Base-by-base conservation (phyloP, 441 rosid species). In the Macaranga tanarius region DNA sequence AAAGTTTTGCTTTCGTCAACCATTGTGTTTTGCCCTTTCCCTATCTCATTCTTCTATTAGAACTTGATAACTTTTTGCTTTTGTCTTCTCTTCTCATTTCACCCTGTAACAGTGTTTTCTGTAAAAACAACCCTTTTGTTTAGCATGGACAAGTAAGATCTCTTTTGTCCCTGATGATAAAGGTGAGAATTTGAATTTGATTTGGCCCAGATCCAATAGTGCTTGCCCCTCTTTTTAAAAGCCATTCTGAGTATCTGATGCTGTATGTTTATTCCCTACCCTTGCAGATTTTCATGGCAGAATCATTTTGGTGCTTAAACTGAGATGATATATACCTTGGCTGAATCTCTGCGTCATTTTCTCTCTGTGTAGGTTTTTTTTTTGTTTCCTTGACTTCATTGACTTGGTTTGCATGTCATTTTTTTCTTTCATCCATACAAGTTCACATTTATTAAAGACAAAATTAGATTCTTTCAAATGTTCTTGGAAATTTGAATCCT, bases 271-370 rank as follows among this genome's bases (percentile, higher is more conserved):
- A 77, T 85, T 84, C 83, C 65, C 73, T 79, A 79, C 78, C 77
- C 71, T 83, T 85, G 84, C 85, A 84, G 84, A 86, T 85, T 79
- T 80, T 80, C 79, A 67, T 84, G 20, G 81, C 82, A 72, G 84
- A 86, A 80, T 66, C 68, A 78, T 83, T 83, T 79, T 83, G 75
- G 81, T 78, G 80, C 73, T 82, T 85, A 85, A 75, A 79, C 78
- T 85, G 81, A 80, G 85, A 79, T 83, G 83, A 80, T 80, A 80
- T 80, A 76, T 80, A 63, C 67, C 77, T 79, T 79, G 80, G 84
- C 80, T 82, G 72, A 79, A 68, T 69, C 65, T 75, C 74, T 80
- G 77, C 82, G 23, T 79, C 75, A 66, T 59, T 77, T 76, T 61
- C 74, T 69, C 71, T 81, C 75, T 74, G 78, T 75, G 83, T 85